Percentiles rank a stretch among this genome's conserved stretches.
Conservation (phyloP, 805 yeast genomes). For the Tetrapisispora fleetii region DNA sequence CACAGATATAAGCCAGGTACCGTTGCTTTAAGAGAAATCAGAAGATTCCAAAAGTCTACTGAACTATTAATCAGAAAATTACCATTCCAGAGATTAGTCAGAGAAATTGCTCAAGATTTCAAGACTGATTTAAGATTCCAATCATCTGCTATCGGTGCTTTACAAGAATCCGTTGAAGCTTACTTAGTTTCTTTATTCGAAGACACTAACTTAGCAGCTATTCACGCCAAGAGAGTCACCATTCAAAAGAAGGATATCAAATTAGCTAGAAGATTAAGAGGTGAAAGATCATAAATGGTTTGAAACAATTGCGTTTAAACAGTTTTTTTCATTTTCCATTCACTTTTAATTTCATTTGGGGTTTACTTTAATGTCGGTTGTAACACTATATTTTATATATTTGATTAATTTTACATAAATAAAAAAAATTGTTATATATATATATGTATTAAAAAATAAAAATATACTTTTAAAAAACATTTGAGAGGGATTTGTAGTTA, state of each 20-base stretch:
- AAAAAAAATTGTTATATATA: not conserved
- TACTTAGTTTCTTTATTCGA: conserved; percentile 91
- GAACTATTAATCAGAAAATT: conserved; percentile 89
- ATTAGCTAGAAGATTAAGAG: conserved; percentile 95
- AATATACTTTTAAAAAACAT: not conserved
- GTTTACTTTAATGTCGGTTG: conserved; percentile 4
- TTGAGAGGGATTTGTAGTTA: too few relatives aligned
- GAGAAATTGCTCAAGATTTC: conserved; percentile 92
- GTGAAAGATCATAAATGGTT: conserved; percentile 66
- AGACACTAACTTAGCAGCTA: conserved; percentile 97
- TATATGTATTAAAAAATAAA: not conserved
- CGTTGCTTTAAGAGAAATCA: conserved; percentile 90
- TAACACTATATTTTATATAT: conserved; percentile 1
- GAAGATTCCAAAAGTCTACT: conserved; percentile 94
- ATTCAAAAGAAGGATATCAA: conserved; percentile 97
- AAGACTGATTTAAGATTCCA: conserved; percentile 92
- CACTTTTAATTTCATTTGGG: conserved; percentile 1
- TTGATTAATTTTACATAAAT: not conserved
- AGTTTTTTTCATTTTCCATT: not conserved
- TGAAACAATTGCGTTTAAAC: not conserved
- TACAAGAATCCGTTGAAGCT: conserved; percentile 98
- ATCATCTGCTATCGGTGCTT: conserved; percentile 92
- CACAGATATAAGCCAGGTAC: conserved; percentile 97
- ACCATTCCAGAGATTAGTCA: conserved; percentile 93
- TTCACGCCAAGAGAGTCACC: conserved; percentile 98